Conservation (phyloP, 1,284 basidiomycete genomes). For the Ustilago lituana region DNA sequence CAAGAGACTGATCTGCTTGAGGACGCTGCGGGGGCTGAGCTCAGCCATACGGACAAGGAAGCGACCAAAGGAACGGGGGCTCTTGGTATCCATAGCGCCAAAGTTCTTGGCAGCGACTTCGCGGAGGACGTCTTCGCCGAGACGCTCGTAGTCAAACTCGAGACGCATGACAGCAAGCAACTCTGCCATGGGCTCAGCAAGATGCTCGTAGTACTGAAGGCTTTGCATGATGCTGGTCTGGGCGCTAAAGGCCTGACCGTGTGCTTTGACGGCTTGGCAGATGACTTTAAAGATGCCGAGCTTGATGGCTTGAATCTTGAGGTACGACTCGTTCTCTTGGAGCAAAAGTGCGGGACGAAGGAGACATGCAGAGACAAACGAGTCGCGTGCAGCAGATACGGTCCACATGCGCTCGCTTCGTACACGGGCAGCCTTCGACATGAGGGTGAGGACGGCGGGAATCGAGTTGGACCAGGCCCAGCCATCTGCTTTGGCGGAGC, state of each 20-base stretch:
- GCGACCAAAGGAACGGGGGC: conserved; percentile 82
- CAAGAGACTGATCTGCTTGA: conserved; percentile 88
- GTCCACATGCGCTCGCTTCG: conserved; percentile 60
- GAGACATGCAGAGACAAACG: conserved; percentile 63
- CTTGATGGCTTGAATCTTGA: conserved; percentile 81
- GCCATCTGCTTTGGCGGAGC: conserved; percentile 39
- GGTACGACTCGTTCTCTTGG: conserved; percentile 84
- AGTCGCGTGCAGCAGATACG: conserved; percentile 58
- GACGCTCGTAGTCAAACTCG: conserved; percentile 87
- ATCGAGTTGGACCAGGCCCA: conserved; percentile 59
- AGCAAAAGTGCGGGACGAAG: conserved; percentile 81
- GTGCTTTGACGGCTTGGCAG: conserved; percentile 89
- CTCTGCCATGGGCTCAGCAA: conserved; percentile 93
- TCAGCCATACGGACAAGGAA: conserved; percentile 88
- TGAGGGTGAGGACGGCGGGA: conserved; percentile 54
- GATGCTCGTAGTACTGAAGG: conserved; percentile 92
- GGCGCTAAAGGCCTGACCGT: conserved; percentile 76
- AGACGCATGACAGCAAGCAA: conserved; percentile 81
- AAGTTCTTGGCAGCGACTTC: conserved; percentile 84
- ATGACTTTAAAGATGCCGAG: conserved; percentile 85
- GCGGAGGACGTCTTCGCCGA: conserved; percentile 87
- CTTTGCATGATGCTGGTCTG: conserved; percentile 91
- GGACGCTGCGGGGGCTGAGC: conserved; percentile 81
- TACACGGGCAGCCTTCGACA: conserved; percentile 54
- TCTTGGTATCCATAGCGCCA: conserved; percentile 83